Evolutionary conservation across 2,329 filamentous ascomycete species (phyloP).

Genomic region (Xylaria sp.): DNA sequence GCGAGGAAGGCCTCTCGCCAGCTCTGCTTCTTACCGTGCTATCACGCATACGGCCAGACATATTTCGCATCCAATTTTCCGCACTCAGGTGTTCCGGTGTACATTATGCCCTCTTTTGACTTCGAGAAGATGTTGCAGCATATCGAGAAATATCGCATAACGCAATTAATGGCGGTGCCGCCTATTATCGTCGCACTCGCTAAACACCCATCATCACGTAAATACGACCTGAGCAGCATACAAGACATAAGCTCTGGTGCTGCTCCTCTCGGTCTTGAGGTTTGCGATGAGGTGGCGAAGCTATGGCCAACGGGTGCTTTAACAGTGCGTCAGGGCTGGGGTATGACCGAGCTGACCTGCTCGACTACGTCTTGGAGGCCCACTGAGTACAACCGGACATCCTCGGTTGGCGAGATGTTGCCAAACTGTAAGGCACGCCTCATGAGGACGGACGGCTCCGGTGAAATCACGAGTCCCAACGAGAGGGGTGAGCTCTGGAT

Average conservation of each 20-base stretch:
- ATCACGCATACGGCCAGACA: conserved; percentile 75
- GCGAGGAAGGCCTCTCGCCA: conserved; percentile 47
- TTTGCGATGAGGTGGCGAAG: conserved; percentile 62
- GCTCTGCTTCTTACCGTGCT: conserved; percentile 78
- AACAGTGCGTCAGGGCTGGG: conserved; percentile 72
- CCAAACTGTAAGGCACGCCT: conserved; percentile 74
- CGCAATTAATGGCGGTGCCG: conserved; percentile 70
- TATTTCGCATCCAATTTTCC: conserved; percentile 67
- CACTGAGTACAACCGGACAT: conserved; percentile 43
- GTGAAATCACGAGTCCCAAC: conserved; percentile 55
- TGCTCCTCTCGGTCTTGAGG: conserved; percentile 68
- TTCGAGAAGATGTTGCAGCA: conserved; percentile 73
- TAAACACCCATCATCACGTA: conserved; percentile 69
- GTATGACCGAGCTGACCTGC: conserved; percentile 85
- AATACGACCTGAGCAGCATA: conserved; percentile 72
- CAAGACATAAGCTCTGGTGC: conserved; percentile 67
- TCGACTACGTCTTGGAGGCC: conserved; percentile 70
- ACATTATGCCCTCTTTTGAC: conserved; percentile 80
- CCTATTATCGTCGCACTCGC: conserved; percentile 76
- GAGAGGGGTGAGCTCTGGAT: conserved; percentile 76
- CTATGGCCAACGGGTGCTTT: conserved; percentile 53
- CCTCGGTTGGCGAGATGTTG: conserved; percentile 68
- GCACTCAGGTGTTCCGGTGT: conserved; percentile 66
- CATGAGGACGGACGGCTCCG: conserved; percentile 60
- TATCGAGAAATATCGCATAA: conserved; percentile 72